Conservation (phyloP, 805 yeast species). For the Zygoascus biomembranicola region DNA sequence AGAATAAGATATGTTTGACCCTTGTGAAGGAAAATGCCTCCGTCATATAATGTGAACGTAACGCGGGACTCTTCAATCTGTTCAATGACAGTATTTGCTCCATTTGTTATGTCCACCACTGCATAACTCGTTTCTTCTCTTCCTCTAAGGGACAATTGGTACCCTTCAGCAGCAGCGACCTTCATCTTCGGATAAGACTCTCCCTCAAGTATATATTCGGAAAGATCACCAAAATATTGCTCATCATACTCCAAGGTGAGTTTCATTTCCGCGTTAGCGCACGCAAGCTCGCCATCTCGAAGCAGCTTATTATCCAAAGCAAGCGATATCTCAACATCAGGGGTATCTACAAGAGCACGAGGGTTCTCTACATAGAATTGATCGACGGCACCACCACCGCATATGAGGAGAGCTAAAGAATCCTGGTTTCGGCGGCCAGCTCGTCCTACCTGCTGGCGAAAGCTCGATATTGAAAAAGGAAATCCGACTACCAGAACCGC, state of each 20-base stretch:
- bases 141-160: constrained; percentile 64
- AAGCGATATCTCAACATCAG: constrained; percentile 50
- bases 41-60: constrained; percentile 82
- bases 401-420: constrained; percentile 76
- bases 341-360: constrained; percentile 40
- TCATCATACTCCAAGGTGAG: constrained; percentile 45
- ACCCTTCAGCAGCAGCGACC: not conserved
- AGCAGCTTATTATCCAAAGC: constrained; percentile 56
- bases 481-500: constrained; percentile 91
- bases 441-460: constrained; percentile 94
- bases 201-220: not conserved
- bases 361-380: constrained; percentile 74
- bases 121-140: constrained; percentile 77
- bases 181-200: not conserved
- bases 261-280: constrained; percentile 87
- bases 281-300: constrained; percentile 78
- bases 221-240: constrained; percentile 42
- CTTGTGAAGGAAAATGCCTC: constrained; percentile 90
- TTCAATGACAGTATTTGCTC: constrained; percentile 68
- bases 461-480: constrained; percentile 76
- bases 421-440: constrained; percentile 85
- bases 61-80: constrained; percentile 84
- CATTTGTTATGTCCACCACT: constrained; percentile 81
- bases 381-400: constrained; percentile 73
- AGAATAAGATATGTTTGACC: constrained; percentile 83